These are phyloP conservation scores for Pleurotus pulmonarius DNA, from an alignment of 768 basidiomycete genomes.

Conservation along the genomic window DNA sequence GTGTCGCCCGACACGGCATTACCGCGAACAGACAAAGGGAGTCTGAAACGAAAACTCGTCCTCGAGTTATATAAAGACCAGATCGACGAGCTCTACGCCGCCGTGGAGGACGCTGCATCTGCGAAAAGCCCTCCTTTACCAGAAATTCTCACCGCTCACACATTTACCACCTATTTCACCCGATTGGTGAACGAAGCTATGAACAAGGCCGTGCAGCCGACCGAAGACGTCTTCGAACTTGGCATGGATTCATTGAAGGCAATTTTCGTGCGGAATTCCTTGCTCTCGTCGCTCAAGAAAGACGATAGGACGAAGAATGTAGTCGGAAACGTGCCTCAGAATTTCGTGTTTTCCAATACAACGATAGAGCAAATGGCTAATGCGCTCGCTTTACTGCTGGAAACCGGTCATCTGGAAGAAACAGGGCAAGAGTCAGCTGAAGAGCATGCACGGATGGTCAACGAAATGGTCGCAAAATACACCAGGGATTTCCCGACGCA, in stretches of 20 bases:
- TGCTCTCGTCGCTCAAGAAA: neutral
- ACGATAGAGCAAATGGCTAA: neutral
- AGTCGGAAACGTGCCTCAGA: neutral
- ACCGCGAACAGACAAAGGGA: slow-evolving; percentile 12
- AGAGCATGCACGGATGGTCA: neutral
- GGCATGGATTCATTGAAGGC: slow-evolving; percentile 1
- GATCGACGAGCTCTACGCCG: slow-evolving; percentile 1
- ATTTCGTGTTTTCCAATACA: neutral
- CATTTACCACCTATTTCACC: neutral
- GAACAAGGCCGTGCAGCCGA: neutral
- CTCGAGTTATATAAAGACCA: slow-evolving; percentile 15
- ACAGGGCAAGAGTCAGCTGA: neutral
- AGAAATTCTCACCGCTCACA: neutral
- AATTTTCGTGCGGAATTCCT: neutral
- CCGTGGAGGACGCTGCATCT: neutral
- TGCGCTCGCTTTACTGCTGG: neutral
- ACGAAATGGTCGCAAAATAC: neutral
- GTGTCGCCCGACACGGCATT: slow-evolving; percentile 16
- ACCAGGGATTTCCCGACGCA: neutral
- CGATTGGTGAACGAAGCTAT: neutral
- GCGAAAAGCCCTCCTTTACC: neutral
- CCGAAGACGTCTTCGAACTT: neutral
- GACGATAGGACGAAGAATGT: neutral
- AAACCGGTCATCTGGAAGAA: neutral
- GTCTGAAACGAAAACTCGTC: slow-evolving; percentile 37